Conservation (phyloP, 139 green algal genomes). For the Pleodorina starrii region DNA sequence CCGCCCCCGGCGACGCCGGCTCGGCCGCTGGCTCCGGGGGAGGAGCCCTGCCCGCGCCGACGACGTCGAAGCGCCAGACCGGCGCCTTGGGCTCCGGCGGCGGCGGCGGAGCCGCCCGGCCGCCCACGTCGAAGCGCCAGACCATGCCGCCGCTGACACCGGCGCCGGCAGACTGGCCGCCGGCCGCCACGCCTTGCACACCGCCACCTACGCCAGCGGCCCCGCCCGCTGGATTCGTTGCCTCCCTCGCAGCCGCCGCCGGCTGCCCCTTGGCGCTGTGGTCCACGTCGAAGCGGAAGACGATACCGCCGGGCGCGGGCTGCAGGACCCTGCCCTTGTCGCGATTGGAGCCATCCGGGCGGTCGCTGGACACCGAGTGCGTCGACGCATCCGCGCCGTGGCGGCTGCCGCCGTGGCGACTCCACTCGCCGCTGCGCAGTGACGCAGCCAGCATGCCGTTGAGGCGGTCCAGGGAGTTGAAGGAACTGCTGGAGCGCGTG, state of each 20-base stretch:
- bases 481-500: background rate
- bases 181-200: background rate
- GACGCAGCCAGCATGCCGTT: conserved; percentile 26
- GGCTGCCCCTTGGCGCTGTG: background rate
- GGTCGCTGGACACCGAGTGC: background rate
- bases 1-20: background rate
- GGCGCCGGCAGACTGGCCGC: background rate
- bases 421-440: conserved; percentile 6
- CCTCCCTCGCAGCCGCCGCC: background rate
- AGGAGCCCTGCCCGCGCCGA: background rate
- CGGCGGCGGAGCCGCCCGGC: background rate
- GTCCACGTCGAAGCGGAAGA: conserved; percentile 32
- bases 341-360: background rate
- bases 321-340: background rate
- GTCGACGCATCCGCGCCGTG: background rate
- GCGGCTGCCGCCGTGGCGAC: conserved; percentile 30
- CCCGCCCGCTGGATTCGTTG: background rate
- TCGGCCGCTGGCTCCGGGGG: background rate
- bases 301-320: background rate
- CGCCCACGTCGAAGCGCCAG: conserved; percentile 44
- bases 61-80: conserved; percentile 35
- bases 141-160: conserved; percentile 21
- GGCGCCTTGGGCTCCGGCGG: background rate
- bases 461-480: conserved; percentile 57
- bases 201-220: background rate